Conservation (phyloP, 305 asterid genomes). For the Coffea humblotiana region DNA sequence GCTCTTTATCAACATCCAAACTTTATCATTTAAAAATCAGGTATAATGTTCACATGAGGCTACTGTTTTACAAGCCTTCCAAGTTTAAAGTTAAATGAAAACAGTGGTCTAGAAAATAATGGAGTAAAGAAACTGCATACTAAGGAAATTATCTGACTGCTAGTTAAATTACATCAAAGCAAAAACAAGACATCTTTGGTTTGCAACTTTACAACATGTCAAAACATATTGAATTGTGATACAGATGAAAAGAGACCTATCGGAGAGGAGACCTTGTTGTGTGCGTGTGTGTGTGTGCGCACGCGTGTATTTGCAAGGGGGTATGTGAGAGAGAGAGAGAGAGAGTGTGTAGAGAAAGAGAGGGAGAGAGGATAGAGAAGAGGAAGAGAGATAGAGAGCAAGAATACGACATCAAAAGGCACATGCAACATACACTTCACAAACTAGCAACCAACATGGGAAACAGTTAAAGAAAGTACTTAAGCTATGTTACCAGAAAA, state of each 20-base stretch:
- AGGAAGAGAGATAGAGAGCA: background rate
- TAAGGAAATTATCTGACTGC: background rate
- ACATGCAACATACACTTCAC: background rate
- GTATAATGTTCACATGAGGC: background rate
- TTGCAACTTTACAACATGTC: background rate
- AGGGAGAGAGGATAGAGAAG: too few relatives aligned
- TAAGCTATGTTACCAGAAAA: constrained; percentile 63
- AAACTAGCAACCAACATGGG: background rate
- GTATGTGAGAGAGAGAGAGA: too few relatives aligned
- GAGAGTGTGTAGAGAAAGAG: too few relatives aligned
- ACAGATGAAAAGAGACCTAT: background rate
- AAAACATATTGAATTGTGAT: background rate
- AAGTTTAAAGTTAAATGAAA: background rate
- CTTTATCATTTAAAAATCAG: constrained; percentile 15
- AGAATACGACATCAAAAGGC: background rate
- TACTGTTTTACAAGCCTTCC: background rate
- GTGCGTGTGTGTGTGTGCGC: too few relatives aligned
- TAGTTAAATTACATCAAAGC: background rate
- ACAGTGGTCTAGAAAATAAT: background rate
- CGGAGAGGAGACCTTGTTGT: too few relatives aligned
- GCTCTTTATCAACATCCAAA: constrained; percentile 26
- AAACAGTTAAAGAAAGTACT: background rate
- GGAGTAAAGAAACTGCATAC: background rate
- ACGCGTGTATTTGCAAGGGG: too few relatives aligned
- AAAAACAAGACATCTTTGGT: background rate